Evolutionary conservation across 2,329 filamentous ascomycete genomes (phyloP), one percentile per base, ranked within the genome.

Genomic region (Colletotrichum trifolii): DNA sequence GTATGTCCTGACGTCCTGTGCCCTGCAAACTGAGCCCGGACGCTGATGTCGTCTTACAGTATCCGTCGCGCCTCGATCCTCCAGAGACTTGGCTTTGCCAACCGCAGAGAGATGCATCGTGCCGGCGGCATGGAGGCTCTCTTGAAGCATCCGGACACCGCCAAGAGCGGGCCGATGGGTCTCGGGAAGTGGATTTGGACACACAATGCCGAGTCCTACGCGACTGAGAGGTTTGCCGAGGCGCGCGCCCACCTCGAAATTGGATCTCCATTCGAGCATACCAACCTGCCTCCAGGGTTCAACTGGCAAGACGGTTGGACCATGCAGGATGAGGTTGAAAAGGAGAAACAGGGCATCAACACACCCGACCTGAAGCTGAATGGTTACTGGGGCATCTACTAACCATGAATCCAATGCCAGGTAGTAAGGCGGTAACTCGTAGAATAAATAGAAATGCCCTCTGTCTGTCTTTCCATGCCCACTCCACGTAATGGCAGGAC

Each of bases 401-500:
- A 54, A 25, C 2, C 11, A 17, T 43, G 4, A 5, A 25, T 25
- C 1, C 25, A 25, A 25, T 25, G 25, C 1, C 25, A 1, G 25
- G 25, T 17, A 2, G 4, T 7, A 8, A 10, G 8, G 6, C 8
- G 15, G 67, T 50, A 13, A 8, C 15, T 43, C 9, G 40, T 43
- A 15, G 40, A 8, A 13, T 15, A 13, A 4, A 7, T 43, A 43
- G 13, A 43, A 25, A 25, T 25, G 25, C 25, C 4, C 25, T 5
- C 25, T 25, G 25, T 1, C 25, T 25, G 25, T 25, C 25, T 25
- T 25, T 1, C 1, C 25, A 25, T 25, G 25, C 25, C 25, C 1
- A 25, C 25, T 25, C 25, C 25, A 25, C 25, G 25, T 25, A 25
- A 25, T 5, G 25, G 25, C 25, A 25, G 78, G 77, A 0, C 78